A percentile compares a stretch with the other conserved stretches of the same genome.
Conservation (phyloP, 225 moss, liverwort and hornwort species). For the Bryum argenteum region DNA sequence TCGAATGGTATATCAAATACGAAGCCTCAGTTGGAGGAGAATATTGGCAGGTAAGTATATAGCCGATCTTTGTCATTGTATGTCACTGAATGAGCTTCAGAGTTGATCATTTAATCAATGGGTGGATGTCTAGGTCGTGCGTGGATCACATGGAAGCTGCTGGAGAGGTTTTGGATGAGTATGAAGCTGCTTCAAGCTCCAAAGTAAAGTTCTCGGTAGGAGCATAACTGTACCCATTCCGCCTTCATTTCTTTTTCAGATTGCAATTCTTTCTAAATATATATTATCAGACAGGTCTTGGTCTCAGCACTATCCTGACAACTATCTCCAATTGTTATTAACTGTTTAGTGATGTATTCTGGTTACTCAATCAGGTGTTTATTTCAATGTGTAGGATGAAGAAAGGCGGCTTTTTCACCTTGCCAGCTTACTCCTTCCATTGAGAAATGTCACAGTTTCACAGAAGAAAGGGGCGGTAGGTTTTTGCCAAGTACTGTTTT, state of each 20-base stretch:
- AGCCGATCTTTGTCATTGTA: neutral
- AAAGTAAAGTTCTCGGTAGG: slow-evolving; percentile 39
- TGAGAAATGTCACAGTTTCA: slow-evolving; percentile 36
- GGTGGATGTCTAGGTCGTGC: slow-evolving; percentile 33
- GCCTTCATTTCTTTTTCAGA: neutral
- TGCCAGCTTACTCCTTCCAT: slow-evolving; percentile 45
- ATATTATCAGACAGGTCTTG: neutral
- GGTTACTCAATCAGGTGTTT: neutral
- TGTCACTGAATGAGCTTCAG: slow-evolving; percentile 1
- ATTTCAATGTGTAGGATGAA: slow-evolving; percentile 36
- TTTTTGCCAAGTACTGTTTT: neutral
- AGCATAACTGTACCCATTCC: neutral
- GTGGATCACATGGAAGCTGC: slow-evolving; percentile 53
- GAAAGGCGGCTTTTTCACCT: slow-evolving; percentile 43
- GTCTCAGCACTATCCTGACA: neutral
- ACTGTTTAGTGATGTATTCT: neutral
- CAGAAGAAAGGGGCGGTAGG: slow-evolving; percentile 51
- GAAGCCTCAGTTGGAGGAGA: slow-evolving; percentile 51
- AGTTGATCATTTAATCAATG: slow-evolving; percentile 4
- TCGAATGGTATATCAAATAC: slow-evolving; percentile 41
- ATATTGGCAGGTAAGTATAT: slow-evolving; percentile 57
- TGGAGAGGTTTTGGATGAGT: slow-evolving; percentile 41
- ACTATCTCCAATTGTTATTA: slow-evolving; percentile 2
- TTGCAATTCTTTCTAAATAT: neutral
- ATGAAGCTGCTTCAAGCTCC: slow-evolving; percentile 36